Base-by-base conservation (phyloP, 1,284 basidiomycete genomes). In the Neolentinus lepideus region DNA sequence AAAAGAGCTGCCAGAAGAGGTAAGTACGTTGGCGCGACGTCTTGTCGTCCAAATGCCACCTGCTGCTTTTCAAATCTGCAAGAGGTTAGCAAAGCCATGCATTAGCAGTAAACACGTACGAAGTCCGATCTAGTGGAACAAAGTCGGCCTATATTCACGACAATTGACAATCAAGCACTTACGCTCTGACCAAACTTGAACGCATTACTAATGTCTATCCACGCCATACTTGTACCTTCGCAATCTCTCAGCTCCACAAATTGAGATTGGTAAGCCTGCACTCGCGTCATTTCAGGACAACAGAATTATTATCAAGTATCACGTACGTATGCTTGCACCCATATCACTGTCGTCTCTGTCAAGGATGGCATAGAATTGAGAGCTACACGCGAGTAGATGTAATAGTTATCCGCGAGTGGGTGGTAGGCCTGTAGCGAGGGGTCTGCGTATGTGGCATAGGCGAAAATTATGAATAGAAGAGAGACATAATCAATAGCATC, bases 1-100 rank as follows among this genome's bases (percentile, higher is more conserved):
- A 57, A 61, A 84, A 84, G 14, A 87, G 64, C 56, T 84, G 80
- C 84, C 85, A 88, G 63, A 86, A 88, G 2, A 84, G 70, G 24
- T 73, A 74, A 56, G 73, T 76, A 4, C 85, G 77, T 54, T 72
- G 69, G 53, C 80, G 70, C 14, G 73, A 67, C 50, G 75, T 69
- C 26, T 70, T 66, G 33, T 75, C 69, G 33, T 73, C 71, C 10
- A 85, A 72, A 12, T 78, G 75, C 80, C 85, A 88, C 46, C 80
- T 71, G 10, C 74, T 70, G 54, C 79, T 75, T 60, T 82, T 80
- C 26, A 88, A 73, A 65, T 89, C 86, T 89, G 57, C 3, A 52
- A n/a, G 8, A 8, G 4, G 8, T 50, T 22, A 43, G 16, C n/a
- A 43, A 4, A 43, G 8, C 16, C 38, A 43, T 43, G 8, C 38